phyloP scores from a whole-genome alignment of 768 basidiomycete species.

The Russula abietina region DNA sequence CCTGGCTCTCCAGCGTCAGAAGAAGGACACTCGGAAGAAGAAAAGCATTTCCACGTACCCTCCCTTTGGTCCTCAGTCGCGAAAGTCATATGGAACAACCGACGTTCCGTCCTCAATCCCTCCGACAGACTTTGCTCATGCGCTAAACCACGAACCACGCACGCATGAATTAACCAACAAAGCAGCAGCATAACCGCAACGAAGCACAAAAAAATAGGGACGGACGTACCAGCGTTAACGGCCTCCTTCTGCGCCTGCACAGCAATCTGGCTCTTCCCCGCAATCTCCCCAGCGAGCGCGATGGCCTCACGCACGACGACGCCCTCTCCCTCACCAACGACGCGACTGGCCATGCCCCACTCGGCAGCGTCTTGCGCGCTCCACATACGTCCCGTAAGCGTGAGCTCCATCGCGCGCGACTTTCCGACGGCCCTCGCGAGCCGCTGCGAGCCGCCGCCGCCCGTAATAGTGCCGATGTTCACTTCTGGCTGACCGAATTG shows the following conservation, averaged over 20 bases:
- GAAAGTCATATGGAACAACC: constrained; percentile 87
- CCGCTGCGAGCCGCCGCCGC: constrained; percentile 91
- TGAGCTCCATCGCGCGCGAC: constrained; percentile 90
- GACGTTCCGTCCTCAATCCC: constrained; percentile 80
- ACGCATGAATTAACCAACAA: neutral
- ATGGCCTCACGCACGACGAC: constrained; percentile 84
- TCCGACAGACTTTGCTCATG: constrained; percentile 76
- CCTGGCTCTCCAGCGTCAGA: constrained; percentile 42
- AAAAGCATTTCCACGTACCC: constrained; percentile 45
- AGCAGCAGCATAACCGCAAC: too few species aligned
- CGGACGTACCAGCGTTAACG: constrained; percentile 68
- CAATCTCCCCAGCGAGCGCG: constrained; percentile 69
- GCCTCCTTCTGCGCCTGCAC: constrained; percentile 89
- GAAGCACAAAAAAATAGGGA: neutral
- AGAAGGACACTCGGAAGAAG: neutral
- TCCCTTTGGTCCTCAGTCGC: constrained; percentile 95
- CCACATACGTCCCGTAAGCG: constrained; percentile 81
- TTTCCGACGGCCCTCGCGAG: constrained; percentile 83
- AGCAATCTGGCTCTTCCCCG: constrained; percentile 74
- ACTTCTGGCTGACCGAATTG: constrained; percentile 96
- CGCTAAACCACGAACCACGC: constrained; percentile 39
- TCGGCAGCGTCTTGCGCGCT: constrained; percentile 73
- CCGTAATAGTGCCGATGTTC: constrained; percentile 90
- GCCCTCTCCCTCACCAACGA: constrained; percentile 67
- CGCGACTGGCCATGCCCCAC: constrained; percentile 84